Evolutionary conservation across 2,329 filamentous ascomycete species (phyloP), one percentile per base, ranked within the genome.

Genomic region (Ascochyta rabiei): DNA sequence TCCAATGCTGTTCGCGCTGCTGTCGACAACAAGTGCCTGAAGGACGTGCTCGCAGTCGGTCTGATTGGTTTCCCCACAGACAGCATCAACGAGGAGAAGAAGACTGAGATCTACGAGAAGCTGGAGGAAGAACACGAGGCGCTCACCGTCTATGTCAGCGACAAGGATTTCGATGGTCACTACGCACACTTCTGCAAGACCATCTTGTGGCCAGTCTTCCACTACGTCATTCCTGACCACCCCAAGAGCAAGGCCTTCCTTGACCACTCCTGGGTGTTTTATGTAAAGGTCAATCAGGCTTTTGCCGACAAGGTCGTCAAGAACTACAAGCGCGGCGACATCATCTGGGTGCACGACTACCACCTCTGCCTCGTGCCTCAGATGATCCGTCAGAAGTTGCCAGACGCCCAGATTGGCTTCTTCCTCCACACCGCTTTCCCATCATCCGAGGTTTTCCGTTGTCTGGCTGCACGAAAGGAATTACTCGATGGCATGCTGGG

Each of bases 161-260:
- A 98, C 77, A 91, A 89, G 71, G 93, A 98, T 75, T 92, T 97
- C 71, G 89, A 97, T 68, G 92, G 93, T 1, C 93, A 96, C 76
- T 98, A 98, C 71, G 86, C 89, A 12, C 93, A 97, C 76, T 98
- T 95, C 73, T 97, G 93, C 86, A 98, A 98, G 79, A 91, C 93
- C 70, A 96, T 98, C 50, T 82, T 98, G 6, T 98, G 93, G 93
- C 93, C 93, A 1, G 93, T 97, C 56, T 96, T 98, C 76, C 93
- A 98, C 77, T 98, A 98, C 75, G 93, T 97, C 76, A 96, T 98
- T 56, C 95, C 93, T 0, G 95, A 98, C 72, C 96, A 96, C 71
- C 93, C 93, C 23, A 96, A 96, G 82, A 97, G 92, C 85, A 98
- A 98, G 58, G 93, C 93, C 0, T 98, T 96, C 74, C 89, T 96